These are phyloP conservation scores for Trichoderma brevicompactum DNA, from an alignment of 2,329 filamentous ascomycete species.

Conservation along the genomic window DNA sequence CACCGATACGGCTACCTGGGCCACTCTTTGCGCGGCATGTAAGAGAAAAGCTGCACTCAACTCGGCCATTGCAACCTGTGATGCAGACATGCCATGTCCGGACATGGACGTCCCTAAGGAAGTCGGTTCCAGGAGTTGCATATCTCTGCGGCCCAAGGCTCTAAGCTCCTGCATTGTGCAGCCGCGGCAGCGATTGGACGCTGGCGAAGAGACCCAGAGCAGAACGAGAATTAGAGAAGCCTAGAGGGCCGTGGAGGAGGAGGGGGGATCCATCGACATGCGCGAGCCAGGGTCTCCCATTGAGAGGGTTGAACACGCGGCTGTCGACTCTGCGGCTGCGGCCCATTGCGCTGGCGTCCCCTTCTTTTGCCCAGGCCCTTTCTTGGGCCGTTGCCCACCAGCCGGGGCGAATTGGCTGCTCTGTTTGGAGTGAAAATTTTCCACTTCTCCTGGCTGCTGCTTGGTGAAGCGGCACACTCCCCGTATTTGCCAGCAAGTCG, in stretches of 20 bases:
- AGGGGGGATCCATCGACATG: conserved; percentile 25
- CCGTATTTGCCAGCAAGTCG: conserved; percentile 27
- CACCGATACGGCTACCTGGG: conserved; percentile 1
- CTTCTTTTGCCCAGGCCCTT: conserved; percentile 10
- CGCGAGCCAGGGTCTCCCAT: conserved; percentile 16
- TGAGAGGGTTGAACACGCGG: conserved; percentile 23
- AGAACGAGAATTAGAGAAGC: background rate
- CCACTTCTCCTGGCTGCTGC: conserved; percentile 17
- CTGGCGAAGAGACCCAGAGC: background rate
- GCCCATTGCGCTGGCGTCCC: conserved; percentile 26
- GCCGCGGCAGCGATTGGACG: conserved; percentile 16
- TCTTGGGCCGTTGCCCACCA: conserved; percentile 16
- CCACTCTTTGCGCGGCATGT: conserved; percentile 9
- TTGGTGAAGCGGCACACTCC: conserved; percentile 11
- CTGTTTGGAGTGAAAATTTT: conserved; percentile 24
- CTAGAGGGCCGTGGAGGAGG: conserved; percentile 11
- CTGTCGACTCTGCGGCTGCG: conserved; percentile 24
- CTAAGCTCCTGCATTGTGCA: conserved; percentile 28
- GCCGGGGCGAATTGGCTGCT: conserved; percentile 10
- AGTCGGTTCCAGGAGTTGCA: conserved; percentile 25
- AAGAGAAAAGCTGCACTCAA: conserved; percentile 22
- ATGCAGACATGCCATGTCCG: conserved; percentile 15
- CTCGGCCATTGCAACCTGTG: conserved; percentile 9
- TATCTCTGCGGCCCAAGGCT: conserved; percentile 18
- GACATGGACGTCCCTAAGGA: conserved; percentile 6